These are phyloP conservation scores for Xylaria sp. DNA, from an alignment of 2,329 filamentous ascomycete genomes.

Conservation along the genomic window DNA sequence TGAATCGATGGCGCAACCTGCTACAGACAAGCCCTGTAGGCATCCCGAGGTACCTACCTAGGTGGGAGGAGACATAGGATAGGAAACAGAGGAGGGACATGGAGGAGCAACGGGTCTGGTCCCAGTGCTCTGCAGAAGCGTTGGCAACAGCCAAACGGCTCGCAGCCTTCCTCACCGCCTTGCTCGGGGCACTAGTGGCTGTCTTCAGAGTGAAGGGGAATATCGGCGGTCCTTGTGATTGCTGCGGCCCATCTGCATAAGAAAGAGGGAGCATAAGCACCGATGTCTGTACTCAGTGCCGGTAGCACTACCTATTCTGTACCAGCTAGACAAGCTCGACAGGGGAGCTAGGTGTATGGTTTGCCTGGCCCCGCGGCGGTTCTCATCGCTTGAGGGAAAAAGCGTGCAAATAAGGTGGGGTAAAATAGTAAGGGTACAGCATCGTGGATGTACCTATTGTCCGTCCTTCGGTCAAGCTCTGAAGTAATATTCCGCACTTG, in stretches of 20 bases:
- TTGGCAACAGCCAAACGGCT: slow-evolving; percentile 51
- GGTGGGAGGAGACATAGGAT: slow-evolving; percentile 16
- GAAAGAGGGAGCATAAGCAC: slow-evolving; percentile 36
- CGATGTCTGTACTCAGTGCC: slow-evolving; percentile 31
- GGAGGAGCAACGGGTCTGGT: slow-evolving; percentile 41
- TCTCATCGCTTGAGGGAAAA: slow-evolving; percentile 15
- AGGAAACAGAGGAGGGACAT: slow-evolving; percentile 17
- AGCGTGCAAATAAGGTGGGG: slow-evolving; percentile 29
- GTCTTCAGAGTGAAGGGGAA: slow-evolving; percentile 29
- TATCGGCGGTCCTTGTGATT: slow-evolving; percentile 44
- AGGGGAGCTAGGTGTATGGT: slow-evolving; percentile 32
- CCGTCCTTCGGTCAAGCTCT: slow-evolving; percentile 3
- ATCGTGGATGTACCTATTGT: slow-evolving; percentile 4
- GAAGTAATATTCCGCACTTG: slow-evolving; percentile 19
- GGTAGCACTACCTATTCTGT: slow-evolving; percentile 36
- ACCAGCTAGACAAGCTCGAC: slow-evolving; percentile 14
- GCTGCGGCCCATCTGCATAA: slow-evolving; percentile 47
- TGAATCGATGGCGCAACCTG: slow-evolving; percentile 28
- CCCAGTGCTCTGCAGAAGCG: slow-evolving; percentile 45
- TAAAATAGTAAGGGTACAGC: slow-evolving; percentile 24
- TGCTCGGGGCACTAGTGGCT: slow-evolving; percentile 45
- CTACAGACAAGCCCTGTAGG: slow-evolving; percentile 18
- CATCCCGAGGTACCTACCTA: slow-evolving; percentile 15
- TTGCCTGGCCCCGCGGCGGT: slow-evolving; percentile 26
- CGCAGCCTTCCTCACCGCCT: slow-evolving; percentile 53